These are phyloP conservation scores for Neovahlkampfia damariscottae DNA, from an alignment of 78 protist species.

Conservation along the genomic window DNA sequence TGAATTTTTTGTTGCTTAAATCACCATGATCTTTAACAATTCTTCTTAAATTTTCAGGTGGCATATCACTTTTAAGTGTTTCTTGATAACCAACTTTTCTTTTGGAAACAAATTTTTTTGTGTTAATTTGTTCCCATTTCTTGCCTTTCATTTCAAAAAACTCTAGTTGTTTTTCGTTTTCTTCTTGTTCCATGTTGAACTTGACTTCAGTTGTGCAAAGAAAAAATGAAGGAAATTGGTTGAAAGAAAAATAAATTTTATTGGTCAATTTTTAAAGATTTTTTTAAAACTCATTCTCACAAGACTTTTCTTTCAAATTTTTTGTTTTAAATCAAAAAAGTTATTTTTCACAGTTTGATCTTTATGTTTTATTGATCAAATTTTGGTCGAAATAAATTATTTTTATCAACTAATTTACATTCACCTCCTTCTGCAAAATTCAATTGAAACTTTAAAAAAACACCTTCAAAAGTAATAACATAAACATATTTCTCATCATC, in stretches of 20 bases:
- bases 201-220: too few relatives aligned
- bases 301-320: too few relatives aligned
- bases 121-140: slow-evolving; percentile 81
- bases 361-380: too few relatives aligned
- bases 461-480: neutral
- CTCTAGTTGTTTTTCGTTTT: too few relatives aligned
- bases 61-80: slow-evolving; percentile 82
- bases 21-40: slow-evolving; percentile 98
- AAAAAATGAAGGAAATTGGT: too few relatives aligned
- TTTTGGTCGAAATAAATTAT: neutral
- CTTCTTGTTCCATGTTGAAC: too few relatives aligned
- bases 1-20: slow-evolving; percentile 79
- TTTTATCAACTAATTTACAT: neutral
- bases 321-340: too few relatives aligned
- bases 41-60: slow-evolving; percentile 95
- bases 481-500: neutral
- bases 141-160: neutral
- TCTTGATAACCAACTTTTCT: slow-evolving; percentile 81
- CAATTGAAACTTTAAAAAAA: neutral
- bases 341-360: too few relatives aligned
- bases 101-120: slow-evolving; percentile 73
- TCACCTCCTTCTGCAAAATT: neutral
- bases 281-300: too few relatives aligned
- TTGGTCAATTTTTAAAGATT: too few relatives aligned
- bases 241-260: too few relatives aligned